These are phyloP conservation scores for Pistacia vera DNA, from an alignment of 345 rosid species.

Conservation along the genomic window DNA sequence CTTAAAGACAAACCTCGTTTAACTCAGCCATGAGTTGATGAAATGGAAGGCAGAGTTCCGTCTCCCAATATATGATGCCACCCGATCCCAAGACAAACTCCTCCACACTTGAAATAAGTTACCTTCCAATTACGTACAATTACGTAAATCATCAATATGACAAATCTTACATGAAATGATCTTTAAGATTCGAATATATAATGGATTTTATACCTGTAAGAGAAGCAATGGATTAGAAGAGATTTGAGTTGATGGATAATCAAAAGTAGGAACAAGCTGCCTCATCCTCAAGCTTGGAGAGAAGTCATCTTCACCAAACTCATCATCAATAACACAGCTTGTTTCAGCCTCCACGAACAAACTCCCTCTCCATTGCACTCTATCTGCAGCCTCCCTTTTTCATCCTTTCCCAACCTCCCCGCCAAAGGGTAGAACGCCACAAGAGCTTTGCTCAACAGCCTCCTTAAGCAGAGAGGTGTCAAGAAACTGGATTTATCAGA, in stretches of 20 bases:
- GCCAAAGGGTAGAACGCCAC: slow-evolving; percentile 46
- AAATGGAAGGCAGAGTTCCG: no score
- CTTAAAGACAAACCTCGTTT: no score
- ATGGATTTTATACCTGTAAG: slow-evolving; percentile 24
- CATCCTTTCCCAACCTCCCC: no score
- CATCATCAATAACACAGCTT: slow-evolving; percentile 22
- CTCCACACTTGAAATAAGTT: slow-evolving; percentile 40
- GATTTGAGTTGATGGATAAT: slow-evolving; percentile 23
- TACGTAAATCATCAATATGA: no score
- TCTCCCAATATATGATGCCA: no score
- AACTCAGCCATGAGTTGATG: no score
- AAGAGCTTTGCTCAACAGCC: slow-evolving; percentile 37
- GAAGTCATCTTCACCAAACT: slow-evolving; percentile 11
- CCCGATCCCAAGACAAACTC: slow-evolving; percentile 24
- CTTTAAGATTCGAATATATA: not conserved
- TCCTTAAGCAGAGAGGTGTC: slow-evolving; percentile 24
- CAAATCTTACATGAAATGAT: no score
- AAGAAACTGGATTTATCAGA: no score
- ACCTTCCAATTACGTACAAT: slow-evolving; percentile 22
- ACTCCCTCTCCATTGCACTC: slow-evolving; percentile 48
- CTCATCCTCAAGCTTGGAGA: slow-evolving; percentile 19
- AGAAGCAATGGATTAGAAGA: slow-evolving; percentile 34
- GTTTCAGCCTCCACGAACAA: slow-evolving; percentile 36
- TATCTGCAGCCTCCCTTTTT: slow-evolving; percentile 40
- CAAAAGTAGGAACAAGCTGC: slow-evolving; percentile 32